Percentiles rank a stretch among this genome's conserved stretches.
phyloP scores from a whole-genome alignment of 176 grass and related monocot species.

The Avena sativa region DNA sequence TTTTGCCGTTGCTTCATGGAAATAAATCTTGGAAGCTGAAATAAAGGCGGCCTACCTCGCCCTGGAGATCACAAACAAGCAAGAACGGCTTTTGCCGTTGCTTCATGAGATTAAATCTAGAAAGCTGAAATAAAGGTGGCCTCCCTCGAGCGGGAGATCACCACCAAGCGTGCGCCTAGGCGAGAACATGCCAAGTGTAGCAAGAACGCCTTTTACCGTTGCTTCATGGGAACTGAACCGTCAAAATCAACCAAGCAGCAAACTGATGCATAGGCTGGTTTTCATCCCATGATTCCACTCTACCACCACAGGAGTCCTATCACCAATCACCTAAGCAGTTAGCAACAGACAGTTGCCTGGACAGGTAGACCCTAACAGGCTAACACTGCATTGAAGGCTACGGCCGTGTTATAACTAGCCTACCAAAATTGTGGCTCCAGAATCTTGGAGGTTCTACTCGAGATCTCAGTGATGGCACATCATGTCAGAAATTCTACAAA shows the following conservation, averaged over 20 bases:
- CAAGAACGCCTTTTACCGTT: not conserved
- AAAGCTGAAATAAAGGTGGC: not conserved
- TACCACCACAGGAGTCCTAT: not conserved
- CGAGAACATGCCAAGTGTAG: not conserved
- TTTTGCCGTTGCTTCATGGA: not conserved
- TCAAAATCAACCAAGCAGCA: slow-evolving; percentile 25
- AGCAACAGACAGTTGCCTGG: slow-evolving; percentile 11
- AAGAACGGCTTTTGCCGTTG: not conserved
- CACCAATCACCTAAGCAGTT: slow-evolving; percentile 6
- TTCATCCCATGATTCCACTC: not conserved
- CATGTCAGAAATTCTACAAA: not conserved
- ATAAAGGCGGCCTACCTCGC: not conserved
- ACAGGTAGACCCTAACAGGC: not conserved
- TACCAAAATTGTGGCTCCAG: slow-evolving; percentile 25
- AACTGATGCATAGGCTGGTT: slow-evolving; percentile 5
- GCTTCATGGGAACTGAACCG: not conserved
- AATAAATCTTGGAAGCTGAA: not conserved
- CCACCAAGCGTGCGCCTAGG: not conserved
- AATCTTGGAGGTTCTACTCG: slow-evolving; percentile 5
- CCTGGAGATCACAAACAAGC: not conserved
- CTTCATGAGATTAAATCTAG: not conserved
- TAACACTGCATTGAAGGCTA: slow-evolving; percentile 12
- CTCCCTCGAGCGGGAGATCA: not conserved
- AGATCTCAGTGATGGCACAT: slow-evolving; percentile 22
- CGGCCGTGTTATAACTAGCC: slow-evolving; percentile 5